These are phyloP conservation scores for Saccharomyces jurei DNA, from an alignment of 805 yeast genomes.

Conservation along the genomic window DNA sequence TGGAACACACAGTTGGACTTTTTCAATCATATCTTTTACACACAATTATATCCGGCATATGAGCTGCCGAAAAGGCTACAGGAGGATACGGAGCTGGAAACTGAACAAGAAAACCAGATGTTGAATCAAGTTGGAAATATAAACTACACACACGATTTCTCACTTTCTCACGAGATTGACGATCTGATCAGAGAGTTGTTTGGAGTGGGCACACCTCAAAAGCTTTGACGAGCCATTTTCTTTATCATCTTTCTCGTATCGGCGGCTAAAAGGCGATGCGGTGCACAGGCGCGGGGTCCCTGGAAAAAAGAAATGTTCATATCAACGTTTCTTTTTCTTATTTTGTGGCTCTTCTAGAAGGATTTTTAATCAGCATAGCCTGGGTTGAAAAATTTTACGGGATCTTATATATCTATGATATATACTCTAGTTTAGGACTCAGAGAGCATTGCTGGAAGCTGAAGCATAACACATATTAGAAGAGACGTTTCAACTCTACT, in stretches of 20 bases:
- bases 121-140: slow-evolving; percentile 23
- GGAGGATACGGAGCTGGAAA: slow-evolving; percentile 18
- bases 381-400: background rate
- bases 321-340: background rate
- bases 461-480: background rate
- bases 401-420: background rate
- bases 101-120: slow-evolving; percentile 19
- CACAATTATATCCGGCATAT: slow-evolving; percentile 20
- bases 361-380: background rate
- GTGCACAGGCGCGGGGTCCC: slow-evolving; percentile 1
- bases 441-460: background rate
- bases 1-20: slow-evolving; percentile 16
- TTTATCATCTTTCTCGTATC: background rate
- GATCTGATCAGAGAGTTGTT: slow-evolving; percentile 30
- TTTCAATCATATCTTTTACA: slow-evolving; percentile 21
- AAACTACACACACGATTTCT: slow-evolving; percentile 28
- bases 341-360: background rate
- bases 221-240: background rate
- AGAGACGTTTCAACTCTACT: background rate
- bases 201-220: slow-evolving; percentile 13
- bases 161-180: slow-evolving; percentile 31
- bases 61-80: slow-evolving; percentile 18
- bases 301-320: background rate
- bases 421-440: background rate
- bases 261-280: background rate